These are phyloP conservation scores for Vitellaria paradoxa DNA, from an alignment of 179 eudicot genomes.

Conservation along the genomic window DNA sequence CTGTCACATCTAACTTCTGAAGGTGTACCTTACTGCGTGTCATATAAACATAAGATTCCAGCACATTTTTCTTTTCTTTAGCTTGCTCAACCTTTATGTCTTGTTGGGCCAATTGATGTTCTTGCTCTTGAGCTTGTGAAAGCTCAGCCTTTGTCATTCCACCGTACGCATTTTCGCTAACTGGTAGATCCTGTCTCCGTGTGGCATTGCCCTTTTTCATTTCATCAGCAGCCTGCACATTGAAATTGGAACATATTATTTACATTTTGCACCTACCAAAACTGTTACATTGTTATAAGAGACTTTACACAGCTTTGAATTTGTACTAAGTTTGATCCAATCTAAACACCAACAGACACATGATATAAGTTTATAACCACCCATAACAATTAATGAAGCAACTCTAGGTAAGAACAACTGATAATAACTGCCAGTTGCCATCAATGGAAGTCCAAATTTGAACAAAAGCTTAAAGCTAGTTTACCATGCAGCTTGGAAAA, in stretches of 20 bases:
- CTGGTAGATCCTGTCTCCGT: conserved; percentile 42
- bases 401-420: neutral
- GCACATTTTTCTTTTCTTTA: conserved; percentile 78
- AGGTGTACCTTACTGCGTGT: conserved; percentile 79
- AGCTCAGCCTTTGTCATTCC: conserved; percentile 46
- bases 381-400: neutral
- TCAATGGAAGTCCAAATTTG: neutral
- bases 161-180: conserved; percentile 49
- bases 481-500: neutral
- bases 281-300: neutral
- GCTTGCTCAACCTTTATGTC: conserved; percentile 75
- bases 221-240: conserved; percentile 43
- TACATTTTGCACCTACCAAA: neutral
- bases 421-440: neutral
- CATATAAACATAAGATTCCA: conserved; percentile 91
- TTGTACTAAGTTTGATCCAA: neutral
- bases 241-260: neutral
- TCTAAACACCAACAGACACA: neutral
- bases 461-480: conserved; percentile 3
- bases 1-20: neutral
- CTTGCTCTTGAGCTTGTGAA: conserved; percentile 60
- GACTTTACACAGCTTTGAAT: neutral
- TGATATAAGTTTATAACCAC: neutral
- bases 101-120: conserved; percentile 60
- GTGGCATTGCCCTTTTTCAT: conserved; percentile 31